Evolutionary conservation across 2,329 filamentous ascomycete genomes (phyloP).

Genomic region (Zasmidium citrigriseum): DNA sequence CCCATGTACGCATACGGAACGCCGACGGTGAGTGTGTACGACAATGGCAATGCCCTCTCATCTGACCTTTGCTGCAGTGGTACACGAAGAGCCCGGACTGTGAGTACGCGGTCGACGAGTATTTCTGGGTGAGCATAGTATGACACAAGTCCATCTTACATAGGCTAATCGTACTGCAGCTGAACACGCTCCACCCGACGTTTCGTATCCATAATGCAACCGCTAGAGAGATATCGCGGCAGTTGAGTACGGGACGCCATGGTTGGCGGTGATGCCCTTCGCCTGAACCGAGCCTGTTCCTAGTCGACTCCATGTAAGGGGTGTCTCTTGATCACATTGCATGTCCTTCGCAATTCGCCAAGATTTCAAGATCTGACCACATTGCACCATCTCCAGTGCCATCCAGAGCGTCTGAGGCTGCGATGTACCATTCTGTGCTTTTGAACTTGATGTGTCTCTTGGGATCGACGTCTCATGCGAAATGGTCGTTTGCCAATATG

Average conservation of each 20-base stretch:
- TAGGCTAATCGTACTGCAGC: neutral
- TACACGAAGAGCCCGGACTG: conserved; percentile 49
- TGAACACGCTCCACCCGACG: conserved; percentile 63
- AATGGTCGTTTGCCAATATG: too few species aligned
- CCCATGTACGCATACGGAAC: conserved; percentile 4
- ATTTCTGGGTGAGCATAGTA: conserved; percentile 54
- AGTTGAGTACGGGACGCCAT: conserved; percentile 16
- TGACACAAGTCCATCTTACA: too few species aligned
- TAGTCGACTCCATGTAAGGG: too few species aligned
- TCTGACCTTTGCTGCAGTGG: conserved; percentile 22
- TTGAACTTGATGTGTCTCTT: too few species aligned
- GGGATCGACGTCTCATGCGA: too few species aligned
- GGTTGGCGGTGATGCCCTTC: neutral
- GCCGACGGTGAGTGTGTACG: neutral
- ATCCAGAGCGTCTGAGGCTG: too few species aligned
- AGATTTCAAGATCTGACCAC: too few species aligned
- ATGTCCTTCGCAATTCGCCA: too few species aligned
- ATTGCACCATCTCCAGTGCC: too few species aligned
- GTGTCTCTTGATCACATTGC: too few species aligned
- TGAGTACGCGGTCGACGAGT: conserved; percentile 59
- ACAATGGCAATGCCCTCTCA: neutral
- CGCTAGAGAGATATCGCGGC: conserved; percentile 50
- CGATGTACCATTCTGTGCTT: too few species aligned
- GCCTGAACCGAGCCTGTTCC: too few species aligned
- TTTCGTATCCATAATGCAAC: conserved; percentile 63